Percentiles rank a stretch among this genome's conserved stretches.
phyloP scores from a whole-genome alignment of 345 rosid species.

The Lepidium aucheri region DNA sequence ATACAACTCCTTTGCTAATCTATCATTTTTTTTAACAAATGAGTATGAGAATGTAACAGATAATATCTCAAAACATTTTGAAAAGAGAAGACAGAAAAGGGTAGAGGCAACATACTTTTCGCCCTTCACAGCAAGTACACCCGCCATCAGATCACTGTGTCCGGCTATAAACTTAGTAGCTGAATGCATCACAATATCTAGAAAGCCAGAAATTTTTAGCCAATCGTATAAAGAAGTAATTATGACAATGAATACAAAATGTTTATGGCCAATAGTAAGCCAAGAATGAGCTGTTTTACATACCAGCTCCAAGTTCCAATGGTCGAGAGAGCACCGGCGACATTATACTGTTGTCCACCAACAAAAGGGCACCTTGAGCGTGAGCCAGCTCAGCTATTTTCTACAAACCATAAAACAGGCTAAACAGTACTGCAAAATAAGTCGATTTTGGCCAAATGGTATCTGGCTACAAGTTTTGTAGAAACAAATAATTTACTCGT shows the following conservation, averaged over 20 bases:
- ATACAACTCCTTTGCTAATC: conserved; percentile 75
- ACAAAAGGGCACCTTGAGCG: conserved; percentile 64
- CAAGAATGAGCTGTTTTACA: background rate
- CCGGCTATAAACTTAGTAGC: conserved; percentile 94
- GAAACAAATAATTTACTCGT: conserved; percentile 32
- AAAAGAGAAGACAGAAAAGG: background rate
- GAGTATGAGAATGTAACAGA: background rate
- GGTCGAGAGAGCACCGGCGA: conserved; percentile 86
- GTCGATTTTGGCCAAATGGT: background rate
- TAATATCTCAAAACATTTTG: background rate
- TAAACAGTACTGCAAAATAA: background rate
- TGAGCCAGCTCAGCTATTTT: conserved; percentile 84
- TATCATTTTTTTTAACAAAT: conserved; percentile 14
- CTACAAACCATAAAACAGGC: conserved; percentile 26
- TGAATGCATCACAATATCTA: conserved; percentile 96
- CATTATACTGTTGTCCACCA: conserved; percentile 94
- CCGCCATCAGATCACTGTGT: conserved; percentile 95
- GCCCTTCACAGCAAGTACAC: conserved; percentile 91
- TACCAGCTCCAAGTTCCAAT: conserved; percentile 93
- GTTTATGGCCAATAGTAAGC: background rate
- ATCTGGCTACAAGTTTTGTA: background rate
- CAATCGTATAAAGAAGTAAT: conserved; percentile 10
- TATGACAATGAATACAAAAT: background rate
- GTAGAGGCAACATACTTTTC: conserved; percentile 49
- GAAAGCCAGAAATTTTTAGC: conserved; percentile 6